These are phyloP conservation scores for Colletotrichum simmondsii DNA, from an alignment of 2,329 filamentous ascomycete species.

Conservation along the genomic window DNA sequence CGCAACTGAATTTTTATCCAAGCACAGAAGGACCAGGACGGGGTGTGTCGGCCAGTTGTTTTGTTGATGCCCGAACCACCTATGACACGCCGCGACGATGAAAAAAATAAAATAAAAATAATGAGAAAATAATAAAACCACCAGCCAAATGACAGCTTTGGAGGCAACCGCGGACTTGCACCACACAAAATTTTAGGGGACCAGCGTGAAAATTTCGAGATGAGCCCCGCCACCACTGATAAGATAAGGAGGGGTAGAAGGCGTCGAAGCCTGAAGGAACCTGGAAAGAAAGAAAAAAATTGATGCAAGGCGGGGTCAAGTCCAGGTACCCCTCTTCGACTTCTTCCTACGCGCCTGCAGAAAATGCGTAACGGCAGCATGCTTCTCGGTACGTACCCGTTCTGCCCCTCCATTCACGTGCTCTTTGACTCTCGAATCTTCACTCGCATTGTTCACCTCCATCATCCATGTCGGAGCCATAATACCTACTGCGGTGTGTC, in stretches of 20 bases:
- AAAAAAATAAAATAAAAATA: constrained; percentile 13
- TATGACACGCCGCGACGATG: constrained; percentile 13
- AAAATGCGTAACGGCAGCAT: neutral
- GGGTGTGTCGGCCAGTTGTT: constrained; percentile 24
- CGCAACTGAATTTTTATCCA: constrained; percentile 31
- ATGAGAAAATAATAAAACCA: neutral
- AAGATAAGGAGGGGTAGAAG: constrained; percentile 31
- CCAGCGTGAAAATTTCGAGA: constrained; percentile 35
- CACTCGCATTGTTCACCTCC: neutral
- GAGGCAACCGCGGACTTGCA: neutral
- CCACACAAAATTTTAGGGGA: constrained; percentile 33
- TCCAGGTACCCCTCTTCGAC: constrained; percentile 21
- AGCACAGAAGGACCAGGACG: neutral
- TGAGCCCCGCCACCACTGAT: constrained; percentile 30
- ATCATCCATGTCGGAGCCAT: neutral
- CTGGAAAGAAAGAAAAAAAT: constrained; percentile 4
- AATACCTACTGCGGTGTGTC: neutral
- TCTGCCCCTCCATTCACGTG: constrained; percentile 34
- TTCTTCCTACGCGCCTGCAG: neutral
- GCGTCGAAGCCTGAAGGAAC: neutral
- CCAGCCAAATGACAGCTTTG: neutral
- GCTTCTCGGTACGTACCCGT: constrained; percentile 3
- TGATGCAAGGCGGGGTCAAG: constrained; percentile 32
- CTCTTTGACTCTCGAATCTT: neutral
- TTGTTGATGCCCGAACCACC: constrained; percentile 32